phyloP scores from a whole-genome alignment of 1,284 basidiomycete genomes.

The Trichosporon inkin region DNA sequence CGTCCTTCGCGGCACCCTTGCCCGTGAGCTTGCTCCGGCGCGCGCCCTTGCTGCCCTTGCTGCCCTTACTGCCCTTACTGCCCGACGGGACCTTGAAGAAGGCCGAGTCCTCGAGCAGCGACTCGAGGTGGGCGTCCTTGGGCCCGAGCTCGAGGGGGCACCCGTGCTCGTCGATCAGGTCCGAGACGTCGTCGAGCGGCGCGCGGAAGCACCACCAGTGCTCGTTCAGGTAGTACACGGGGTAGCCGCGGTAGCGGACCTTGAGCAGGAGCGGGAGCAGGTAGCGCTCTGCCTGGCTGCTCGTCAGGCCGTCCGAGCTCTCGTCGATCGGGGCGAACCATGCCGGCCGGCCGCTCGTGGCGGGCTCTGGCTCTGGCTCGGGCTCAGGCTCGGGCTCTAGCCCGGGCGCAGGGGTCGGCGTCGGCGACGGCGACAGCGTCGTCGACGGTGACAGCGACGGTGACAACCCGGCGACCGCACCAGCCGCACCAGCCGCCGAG shows the following conservation, averaged over 20 bases:
- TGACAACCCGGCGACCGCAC: not conserved
- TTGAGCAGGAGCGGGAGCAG: constrained; percentile 47
- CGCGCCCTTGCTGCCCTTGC: no score
- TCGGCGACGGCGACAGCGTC: no score
- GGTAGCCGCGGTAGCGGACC: constrained; percentile 43
- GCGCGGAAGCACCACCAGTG: constrained; percentile 50
- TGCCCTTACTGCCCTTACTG: no score
- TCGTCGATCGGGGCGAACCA: constrained; percentile 29
- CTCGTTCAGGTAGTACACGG: constrained; percentile 41
- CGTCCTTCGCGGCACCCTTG: constrained; percentile 17
- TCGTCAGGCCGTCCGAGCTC: constrained; percentile 20
- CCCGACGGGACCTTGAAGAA: constrained; percentile 34
- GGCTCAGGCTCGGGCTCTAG: no score
- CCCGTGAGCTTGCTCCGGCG: constrained; percentile 16
- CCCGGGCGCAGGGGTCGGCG: no score
- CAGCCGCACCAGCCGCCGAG: no score
- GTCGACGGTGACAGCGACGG: not conserved
- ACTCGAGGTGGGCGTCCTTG: constrained; percentile 20
- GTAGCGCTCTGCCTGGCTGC: constrained; percentile 25
- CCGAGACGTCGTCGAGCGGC: constrained; percentile 27
- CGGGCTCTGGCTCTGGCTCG: no score
- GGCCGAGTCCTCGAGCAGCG: constrained; percentile 24
- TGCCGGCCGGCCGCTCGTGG: constrained; percentile 1
- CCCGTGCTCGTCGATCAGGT: constrained; percentile 34
- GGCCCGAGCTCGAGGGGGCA: constrained; percentile 29